Evolutionary conservation across 2,329 filamentous ascomycete species (phyloP), one percentile per base, ranked within the genome.

Genomic region (Penicillium decumbens): DNA sequence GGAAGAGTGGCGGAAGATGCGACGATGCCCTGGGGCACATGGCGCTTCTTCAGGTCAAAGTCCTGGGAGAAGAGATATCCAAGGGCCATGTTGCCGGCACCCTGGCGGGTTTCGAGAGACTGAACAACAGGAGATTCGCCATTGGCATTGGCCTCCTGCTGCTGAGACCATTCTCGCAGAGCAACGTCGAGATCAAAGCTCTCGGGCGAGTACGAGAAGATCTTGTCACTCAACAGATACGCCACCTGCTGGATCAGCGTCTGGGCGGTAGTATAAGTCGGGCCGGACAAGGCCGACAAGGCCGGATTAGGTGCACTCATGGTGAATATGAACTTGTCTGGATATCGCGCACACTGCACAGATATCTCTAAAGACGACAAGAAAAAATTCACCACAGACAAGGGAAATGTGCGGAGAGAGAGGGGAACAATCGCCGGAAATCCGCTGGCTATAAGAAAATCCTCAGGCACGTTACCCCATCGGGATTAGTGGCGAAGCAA

Each of bases 41-140:
- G 84, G 59, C 91, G 84, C 79, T 93, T 96, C 76, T 81, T 83
- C 64, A 95, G 73, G 69, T 97, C 91, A 65, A 95, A 96, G 73
- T 98, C 93, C 65, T 89, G 89, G 53, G 91, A 96, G 79, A 97
- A 98, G 69, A 97, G 88, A 75, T 98, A 98, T 49, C 93, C 93
- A 42, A 98, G 80, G 20, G 93, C 90, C 66, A 97, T 87, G 57
- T 88, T 84, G 48, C 92, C 93, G 45, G 93, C 93, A 51, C 93
- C 93, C 49, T 87, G 82, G 46, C 93, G 82, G 38, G 91, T 95
- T 76, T 98, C 87, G 65, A 96, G 82, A 23, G 87, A 75, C 53
- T 91, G 79, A 41, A 97, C 82, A 12, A 83, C 77, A 42, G 93
- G 92, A 54, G 83, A 74, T 66, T 91, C 87, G 61, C 89, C 89